These are phyloP conservation scores for Barbarea vulgaris DNA, from an alignment of 345 rosid species.

Conservation along the genomic window DNA sequence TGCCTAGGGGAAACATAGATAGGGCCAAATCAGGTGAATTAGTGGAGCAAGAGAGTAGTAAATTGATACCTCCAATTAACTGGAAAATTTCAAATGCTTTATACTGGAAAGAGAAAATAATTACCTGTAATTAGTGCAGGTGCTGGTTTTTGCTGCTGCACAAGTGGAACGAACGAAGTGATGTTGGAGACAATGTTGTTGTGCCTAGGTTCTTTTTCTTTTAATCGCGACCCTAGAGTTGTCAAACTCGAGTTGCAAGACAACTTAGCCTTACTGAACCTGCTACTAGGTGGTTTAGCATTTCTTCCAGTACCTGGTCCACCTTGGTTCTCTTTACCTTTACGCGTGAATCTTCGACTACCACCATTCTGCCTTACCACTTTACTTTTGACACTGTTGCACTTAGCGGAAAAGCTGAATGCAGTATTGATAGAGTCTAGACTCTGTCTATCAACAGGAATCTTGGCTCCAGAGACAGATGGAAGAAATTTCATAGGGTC, in stretches of 20 bases:
- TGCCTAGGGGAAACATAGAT: constrained; percentile 52
- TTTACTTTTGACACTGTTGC: constrained; percentile 51
- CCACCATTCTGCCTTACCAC: constrained; percentile 44
- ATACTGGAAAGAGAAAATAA: constrained; percentile 14
- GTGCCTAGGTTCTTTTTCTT: constrained; percentile 53
- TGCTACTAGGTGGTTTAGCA: constrained; percentile 48
- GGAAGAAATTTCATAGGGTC: constrained; percentile 42
- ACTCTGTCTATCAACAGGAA: constrained; percentile 57
- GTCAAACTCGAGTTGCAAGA: constrained; percentile 54
- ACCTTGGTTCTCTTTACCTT: constrained; percentile 52
- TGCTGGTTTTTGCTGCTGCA: constrained; percentile 73
- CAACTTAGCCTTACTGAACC: constrained; percentile 61
- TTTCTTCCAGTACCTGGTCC: constrained; percentile 46
- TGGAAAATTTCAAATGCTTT: background rate
- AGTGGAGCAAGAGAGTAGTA: background rate
- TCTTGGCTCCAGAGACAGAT: constrained; percentile 52
- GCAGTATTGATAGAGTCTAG: constrained; percentile 65
- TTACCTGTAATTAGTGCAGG: constrained; percentile 66
- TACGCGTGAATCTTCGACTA: constrained; percentile 51
- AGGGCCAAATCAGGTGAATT: background rate
- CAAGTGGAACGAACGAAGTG: constrained; percentile 78
- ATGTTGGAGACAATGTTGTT: constrained; percentile 79
- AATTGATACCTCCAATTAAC: background rate
- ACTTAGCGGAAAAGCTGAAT: constrained; percentile 51
- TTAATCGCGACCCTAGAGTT: constrained; percentile 47